Conservation (phyloP, 768 basidiomycete genomes). For the Solioccasus polychromus region DNA sequence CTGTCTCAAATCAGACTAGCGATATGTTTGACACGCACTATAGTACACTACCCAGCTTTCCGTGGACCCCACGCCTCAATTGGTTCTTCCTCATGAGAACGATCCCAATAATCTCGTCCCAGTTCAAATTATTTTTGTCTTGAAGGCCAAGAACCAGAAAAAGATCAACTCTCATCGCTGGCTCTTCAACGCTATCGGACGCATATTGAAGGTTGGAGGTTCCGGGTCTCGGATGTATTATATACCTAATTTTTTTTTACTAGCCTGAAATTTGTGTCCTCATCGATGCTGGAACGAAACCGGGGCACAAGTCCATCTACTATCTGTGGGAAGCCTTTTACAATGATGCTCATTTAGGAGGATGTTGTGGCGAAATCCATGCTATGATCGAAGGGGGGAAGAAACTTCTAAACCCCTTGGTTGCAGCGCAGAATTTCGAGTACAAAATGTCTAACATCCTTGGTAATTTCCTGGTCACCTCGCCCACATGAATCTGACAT, state of each 20-base stretch:
- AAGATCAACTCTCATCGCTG: constrained; percentile 96
- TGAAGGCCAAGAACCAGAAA: constrained; percentile 94
- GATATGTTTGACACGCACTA: constrained; percentile 6
- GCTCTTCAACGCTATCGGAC: constrained; percentile 93
- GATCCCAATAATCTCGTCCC: constrained; percentile 92
- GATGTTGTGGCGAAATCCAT: constrained; percentile 93
- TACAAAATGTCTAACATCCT: constrained; percentile 99
- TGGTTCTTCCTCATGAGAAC: constrained; percentile 85
- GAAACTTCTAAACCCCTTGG: constrained; percentile 87
- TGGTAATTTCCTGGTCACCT: constrained; percentile 38
- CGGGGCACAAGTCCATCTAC: constrained; percentile 93
- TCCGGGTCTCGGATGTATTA: constrained; percentile 14
- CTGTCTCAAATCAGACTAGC: constrained; percentile 1
- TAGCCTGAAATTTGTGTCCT: constrained; percentile 91
- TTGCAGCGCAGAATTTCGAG: constrained; percentile 96
- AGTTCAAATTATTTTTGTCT: constrained; percentile 85
- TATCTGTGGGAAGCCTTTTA: constrained; percentile 94
- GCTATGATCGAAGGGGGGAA: constrained; percentile 94
- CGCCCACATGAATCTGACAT: constrained; percentile 8
- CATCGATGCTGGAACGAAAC: constrained; percentile 95
- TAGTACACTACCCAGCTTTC: constrained; percentile 97
- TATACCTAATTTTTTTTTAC: constrained; percentile 2
- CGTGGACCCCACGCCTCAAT: constrained; percentile 84
- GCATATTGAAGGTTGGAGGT: constrained; percentile 58
- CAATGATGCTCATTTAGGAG: constrained; percentile 73